phyloP scores from a whole-genome alignment of 2,329 filamentous ascomycete genomes.

The Fusarium devonianum region DNA sequence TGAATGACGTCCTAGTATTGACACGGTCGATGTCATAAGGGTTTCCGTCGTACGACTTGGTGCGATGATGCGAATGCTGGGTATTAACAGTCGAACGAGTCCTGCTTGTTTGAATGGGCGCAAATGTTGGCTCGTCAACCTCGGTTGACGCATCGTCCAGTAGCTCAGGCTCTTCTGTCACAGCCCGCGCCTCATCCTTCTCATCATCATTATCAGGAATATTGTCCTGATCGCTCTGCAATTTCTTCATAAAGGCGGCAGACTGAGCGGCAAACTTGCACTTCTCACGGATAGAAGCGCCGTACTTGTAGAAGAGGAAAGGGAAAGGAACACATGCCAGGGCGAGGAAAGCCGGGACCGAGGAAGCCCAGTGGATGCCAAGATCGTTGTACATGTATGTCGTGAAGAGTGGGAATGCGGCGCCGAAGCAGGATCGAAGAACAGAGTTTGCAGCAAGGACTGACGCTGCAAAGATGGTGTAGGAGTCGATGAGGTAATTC shows the following conservation, averaged over 20 bases:
- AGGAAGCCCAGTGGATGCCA: slow-evolving; percentile 33
- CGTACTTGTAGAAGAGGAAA: slow-evolving; percentile 36
- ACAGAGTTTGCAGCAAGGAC: slow-evolving; percentile 30
- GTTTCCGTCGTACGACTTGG: slow-evolving; percentile 29
- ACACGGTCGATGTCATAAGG: slow-evolving; percentile 32
- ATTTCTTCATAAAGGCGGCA: slow-evolving; percentile 32
- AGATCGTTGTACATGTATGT: slow-evolving; percentile 31
- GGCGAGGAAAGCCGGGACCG: slow-evolving; percentile 27
- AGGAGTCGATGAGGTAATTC: slow-evolving; percentile 35
- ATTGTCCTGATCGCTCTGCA: slow-evolving; percentile 13
- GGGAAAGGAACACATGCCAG: slow-evolving; percentile 34
- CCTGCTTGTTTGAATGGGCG: slow-evolving; percentile 17
- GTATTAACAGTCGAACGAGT: slow-evolving; percentile 20
- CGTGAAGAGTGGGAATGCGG: slow-evolving; percentile 32
- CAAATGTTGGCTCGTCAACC: slow-evolving; percentile 28
- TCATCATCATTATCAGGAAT: slow-evolving; percentile 16
- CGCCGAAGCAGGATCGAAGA: slow-evolving; percentile 31
- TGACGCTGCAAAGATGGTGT: slow-evolving; percentile 33
- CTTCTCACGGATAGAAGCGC: slow-evolving; percentile 28
- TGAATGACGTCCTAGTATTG: slow-evolving; percentile 31
- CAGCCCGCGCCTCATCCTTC: slow-evolving; percentile 13
- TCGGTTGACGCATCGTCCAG: slow-evolving; percentile 27
- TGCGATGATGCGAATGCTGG: slow-evolving; percentile 21
- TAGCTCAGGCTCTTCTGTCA: slow-evolving; percentile 10
- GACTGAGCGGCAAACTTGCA: slow-evolving; percentile 35